Percentiles rank a stretch among this genome's conserved stretches.
phyloP scores from a whole-genome alignment of 139 green algal genomes.

The Zygnema cylindricum region DNA sequence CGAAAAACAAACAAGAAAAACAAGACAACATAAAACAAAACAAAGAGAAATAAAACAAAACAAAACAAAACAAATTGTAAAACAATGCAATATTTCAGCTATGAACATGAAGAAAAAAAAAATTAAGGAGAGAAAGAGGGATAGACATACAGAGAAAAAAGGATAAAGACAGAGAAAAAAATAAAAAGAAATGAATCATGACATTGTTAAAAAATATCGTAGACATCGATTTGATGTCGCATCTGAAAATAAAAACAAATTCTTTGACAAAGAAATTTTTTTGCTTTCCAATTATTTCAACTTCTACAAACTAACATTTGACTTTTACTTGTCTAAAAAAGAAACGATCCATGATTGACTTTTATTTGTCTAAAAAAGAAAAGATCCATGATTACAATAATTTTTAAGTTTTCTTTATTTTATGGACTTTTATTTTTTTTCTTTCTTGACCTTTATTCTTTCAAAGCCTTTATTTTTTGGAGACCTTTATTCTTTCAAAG shows the following conservation, averaged over 20 bases:
- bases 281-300: background rate
- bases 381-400: background rate
- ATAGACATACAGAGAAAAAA: no score
- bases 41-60: no score
- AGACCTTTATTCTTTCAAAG: background rate
- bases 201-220: background rate
- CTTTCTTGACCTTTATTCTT: background rate
- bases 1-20: no score
- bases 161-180: no score
- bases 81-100: no score
- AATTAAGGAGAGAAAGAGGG: no score
- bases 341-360: background rate
- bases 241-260: no score
- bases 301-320: background rate
- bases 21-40: no score
- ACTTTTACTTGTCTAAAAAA: background rate
- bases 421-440: background rate
- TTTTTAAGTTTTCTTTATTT: background rate
- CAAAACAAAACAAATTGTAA: no score
- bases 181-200: no score
- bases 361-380: background rate
- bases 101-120: no score
- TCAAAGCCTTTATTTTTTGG: background rate
- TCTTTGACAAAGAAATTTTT: no score
- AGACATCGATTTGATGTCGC: background rate